Percentiles rank a stretch among this genome's conserved stretches.
These are phyloP conservation scores for Coffea canephora DNA, from an alignment of 257 asterid species.

Conservation along the genomic window DNA sequence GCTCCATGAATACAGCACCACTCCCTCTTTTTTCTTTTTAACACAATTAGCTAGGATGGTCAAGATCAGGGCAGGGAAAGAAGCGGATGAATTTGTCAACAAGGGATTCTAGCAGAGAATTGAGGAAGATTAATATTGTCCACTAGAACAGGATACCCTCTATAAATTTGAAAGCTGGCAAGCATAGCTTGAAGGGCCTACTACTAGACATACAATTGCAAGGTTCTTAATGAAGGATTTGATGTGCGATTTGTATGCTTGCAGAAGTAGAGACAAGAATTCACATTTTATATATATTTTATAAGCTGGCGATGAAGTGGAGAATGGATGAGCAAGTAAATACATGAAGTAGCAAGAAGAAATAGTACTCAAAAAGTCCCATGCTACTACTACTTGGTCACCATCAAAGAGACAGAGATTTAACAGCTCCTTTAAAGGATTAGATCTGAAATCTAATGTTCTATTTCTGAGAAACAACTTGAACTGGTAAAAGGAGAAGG, in stretches of 20 bases:
- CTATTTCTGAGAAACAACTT: conserved; percentile 14
- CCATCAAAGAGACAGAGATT: conserved; percentile 51
- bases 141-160: conserved; percentile 11
- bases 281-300: conserved; percentile 8
- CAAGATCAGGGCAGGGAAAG: conserved; percentile 1
- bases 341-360: conserved; percentile 7
- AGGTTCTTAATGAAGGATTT: conserved; percentile 44
- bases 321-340: neutral
- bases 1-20: neutral
- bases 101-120: conserved; percentile 7
- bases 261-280: conserved; percentile 21
- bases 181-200: conserved; percentile 46
- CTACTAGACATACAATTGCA: conserved; percentile 29
- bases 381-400: conserved; percentile 39
- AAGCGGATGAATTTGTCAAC: conserved; percentile 17
- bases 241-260: conserved; percentile 44
- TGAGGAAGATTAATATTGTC: neutral
- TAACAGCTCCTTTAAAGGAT: conserved; percentile 40
- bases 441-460: conserved; percentile 36
- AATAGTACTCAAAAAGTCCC: conserved; percentile 28
- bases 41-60: neutral
- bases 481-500: conserved; percentile 13
- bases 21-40: neutral
- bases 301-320: neutral
- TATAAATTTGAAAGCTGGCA: conserved; percentile 42